These are phyloP conservation scores for Akanthomyces dipterigenus DNA, from an alignment of 2,329 filamentous ascomycete genomes.

Conservation along the genomic window DNA sequence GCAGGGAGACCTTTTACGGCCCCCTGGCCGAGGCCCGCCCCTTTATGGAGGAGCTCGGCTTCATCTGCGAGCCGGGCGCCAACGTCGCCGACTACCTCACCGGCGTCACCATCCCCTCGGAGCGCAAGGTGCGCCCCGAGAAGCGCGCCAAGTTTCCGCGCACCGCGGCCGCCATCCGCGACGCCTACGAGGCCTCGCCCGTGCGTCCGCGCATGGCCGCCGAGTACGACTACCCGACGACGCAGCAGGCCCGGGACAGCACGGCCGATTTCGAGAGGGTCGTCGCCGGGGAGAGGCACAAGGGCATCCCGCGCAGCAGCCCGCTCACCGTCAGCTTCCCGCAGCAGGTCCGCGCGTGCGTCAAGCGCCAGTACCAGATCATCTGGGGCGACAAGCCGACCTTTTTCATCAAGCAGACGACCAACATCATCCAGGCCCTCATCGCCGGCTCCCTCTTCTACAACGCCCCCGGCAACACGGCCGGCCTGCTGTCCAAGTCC, in stretches of 20 bases:
- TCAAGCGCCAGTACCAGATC: constrained; percentile 58
- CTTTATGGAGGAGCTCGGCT: constrained; percentile 60
- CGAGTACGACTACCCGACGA: constrained; percentile 52
- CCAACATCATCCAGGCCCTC: constrained; percentile 52
- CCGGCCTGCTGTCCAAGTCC: constrained; percentile 56
- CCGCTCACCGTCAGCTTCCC: constrained; percentile 49
- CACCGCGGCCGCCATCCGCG: constrained; percentile 36
- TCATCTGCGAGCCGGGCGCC: constrained; percentile 53
- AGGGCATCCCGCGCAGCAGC: constrained; percentile 44
- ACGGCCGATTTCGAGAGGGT: constrained; percentile 49
- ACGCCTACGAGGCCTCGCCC: constrained; percentile 43
- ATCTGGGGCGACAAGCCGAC: constrained; percentile 58
- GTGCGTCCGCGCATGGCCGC: constrained; percentile 43
- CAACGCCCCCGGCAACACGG: constrained; percentile 48
- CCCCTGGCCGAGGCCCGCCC: constrained; percentile 49
- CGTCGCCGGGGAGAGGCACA: constrained; percentile 48
- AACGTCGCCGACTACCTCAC: constrained; percentile 62
- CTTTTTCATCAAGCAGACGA: constrained; percentile 55
- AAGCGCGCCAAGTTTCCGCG: constrained; percentile 37
- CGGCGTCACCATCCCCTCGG: constrained; percentile 59
- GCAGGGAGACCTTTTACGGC: constrained; percentile 60
- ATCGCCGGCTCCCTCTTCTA: constrained; percentile 64
- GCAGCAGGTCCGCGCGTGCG: constrained; percentile 48
- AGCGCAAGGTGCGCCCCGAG: constrained; percentile 51
- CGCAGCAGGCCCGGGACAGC: constrained; percentile 37